Conservation (phyloP, 352 stramenopile genomes). For the Pythium sp. region DNA sequence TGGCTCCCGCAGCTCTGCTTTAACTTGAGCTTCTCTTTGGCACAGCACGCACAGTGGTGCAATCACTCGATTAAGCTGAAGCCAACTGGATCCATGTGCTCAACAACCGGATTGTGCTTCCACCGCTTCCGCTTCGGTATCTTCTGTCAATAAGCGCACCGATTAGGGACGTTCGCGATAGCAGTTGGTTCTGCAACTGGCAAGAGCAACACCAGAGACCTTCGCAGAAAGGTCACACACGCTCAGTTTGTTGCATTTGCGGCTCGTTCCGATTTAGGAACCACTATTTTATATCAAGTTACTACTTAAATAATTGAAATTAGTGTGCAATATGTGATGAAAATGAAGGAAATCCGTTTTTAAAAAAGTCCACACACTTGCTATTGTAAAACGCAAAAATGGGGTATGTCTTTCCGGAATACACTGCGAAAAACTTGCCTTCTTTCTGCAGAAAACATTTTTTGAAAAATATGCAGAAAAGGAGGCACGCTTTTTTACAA, state of each 20-base stretch:
- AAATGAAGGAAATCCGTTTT: too few relatives aligned
- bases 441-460: too few relatives aligned
- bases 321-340: too few relatives aligned
- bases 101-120: not conserved
- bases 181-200: not conserved
- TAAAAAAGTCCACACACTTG: too few relatives aligned
- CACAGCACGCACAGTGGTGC: not conserved
- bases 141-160: not conserved
- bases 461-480: too few relatives aligned
- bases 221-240: not conserved
- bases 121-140: not conserved
- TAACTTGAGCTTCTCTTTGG: not conserved
- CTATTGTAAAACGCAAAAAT: too few relatives aligned
- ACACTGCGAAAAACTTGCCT: too few relatives aligned
- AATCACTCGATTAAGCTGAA: not conserved
- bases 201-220: not conserved
- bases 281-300: too few relatives aligned
- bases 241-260: not conserved
- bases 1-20: not conserved
- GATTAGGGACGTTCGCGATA: not conserved
- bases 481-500: too few relatives aligned
- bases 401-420: too few relatives aligned
- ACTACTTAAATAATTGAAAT: too few relatives aligned
- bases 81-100: not conserved
- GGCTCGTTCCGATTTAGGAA: not conserved